Percentiles rank a stretch among this genome's conserved stretches.
Conservation (phyloP, 2,329 filamentous ascomycete genomes). For the Pseudogymnoascus sp. region DNA sequence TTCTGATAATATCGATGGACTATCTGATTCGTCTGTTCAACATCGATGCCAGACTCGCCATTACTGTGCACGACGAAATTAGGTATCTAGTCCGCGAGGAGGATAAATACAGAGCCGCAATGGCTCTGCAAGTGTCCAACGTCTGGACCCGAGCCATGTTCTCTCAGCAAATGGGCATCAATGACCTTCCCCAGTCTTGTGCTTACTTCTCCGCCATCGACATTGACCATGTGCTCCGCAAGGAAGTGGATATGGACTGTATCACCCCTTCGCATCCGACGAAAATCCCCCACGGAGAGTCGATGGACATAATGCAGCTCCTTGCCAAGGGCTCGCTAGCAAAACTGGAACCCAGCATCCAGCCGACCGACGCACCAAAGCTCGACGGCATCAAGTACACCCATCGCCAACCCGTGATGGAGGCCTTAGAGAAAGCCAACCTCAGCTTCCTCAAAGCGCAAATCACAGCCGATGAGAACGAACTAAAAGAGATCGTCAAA, state of each 20-base stretch:
- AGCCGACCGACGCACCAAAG: constrained; percentile 46
- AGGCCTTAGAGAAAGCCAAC: constrained; percentile 46
- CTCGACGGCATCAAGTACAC: constrained; percentile 58
- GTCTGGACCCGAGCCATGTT: constrained; percentile 98
- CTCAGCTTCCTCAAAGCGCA: constrained; percentile 72
- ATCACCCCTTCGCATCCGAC: constrained; percentile 77
- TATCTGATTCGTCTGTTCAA: constrained; percentile 81
- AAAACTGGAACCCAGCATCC: constrained; percentile 55
- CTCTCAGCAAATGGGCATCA: constrained; percentile 88
- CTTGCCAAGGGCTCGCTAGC: constrained; percentile 64
- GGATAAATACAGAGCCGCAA: constrained; percentile 80
- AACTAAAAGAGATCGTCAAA: constrained; percentile 64
- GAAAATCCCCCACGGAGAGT: constrained; percentile 77
- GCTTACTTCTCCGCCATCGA: constrained; percentile 95
- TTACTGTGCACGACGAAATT: constrained; percentile 97
- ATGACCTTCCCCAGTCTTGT: constrained; percentile 87
- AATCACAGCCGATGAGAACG: constrained; percentile 64
- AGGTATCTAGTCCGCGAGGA: constrained; percentile 79
- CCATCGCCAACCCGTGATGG: constrained; percentile 71
- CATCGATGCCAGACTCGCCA: constrained; percentile 73
- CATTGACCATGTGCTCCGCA: constrained; percentile 89
- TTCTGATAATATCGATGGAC: constrained; percentile 90
- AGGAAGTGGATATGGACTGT: constrained; percentile 98
- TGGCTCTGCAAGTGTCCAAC: constrained; percentile 90
- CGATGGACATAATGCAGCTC: constrained; percentile 70